Percentiles rank a stretch among this genome's conserved stretches.
Evolutionary conservation across 805 yeast genomes (phyloP).

Genomic region (Barnettozyma populi): DNA sequence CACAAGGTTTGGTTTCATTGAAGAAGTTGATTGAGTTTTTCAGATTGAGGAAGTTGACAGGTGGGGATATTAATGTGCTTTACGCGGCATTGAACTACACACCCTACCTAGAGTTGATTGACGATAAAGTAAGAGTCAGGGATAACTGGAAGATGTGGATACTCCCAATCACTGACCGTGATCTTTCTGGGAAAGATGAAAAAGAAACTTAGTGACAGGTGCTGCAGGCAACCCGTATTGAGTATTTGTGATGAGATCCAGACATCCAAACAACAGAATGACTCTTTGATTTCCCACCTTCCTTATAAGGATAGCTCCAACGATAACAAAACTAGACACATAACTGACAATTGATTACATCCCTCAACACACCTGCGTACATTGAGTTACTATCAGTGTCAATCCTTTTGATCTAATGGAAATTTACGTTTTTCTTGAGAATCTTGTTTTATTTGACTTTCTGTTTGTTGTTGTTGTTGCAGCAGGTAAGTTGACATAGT

Average conservation of each 20-base stretch:
- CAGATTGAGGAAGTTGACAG: conserved; percentile 61
- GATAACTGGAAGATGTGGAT: conserved; percentile 63
- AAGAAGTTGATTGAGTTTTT: conserved; percentile 60
- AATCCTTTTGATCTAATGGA: not conserved
- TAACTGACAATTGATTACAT: not conserved
- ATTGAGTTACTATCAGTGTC: not conserved
- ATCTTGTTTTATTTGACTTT: too few relatives aligned
- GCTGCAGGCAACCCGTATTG: not conserved
- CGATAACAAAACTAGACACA: not conserved
- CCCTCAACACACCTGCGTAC: not conserved
- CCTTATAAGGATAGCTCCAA: not conserved
- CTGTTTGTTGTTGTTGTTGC: not conserved
- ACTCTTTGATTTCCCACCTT: not conserved
- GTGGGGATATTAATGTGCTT: conserved; percentile 42
- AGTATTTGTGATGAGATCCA: not conserved
- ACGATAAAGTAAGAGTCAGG: conserved; percentile 52
- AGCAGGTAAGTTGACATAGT: not conserved
- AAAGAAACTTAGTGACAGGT: conserved; percentile 8
- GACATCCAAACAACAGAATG: not conserved
- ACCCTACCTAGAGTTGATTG: conserved; percentile 26
- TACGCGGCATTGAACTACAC: conserved; percentile 12
- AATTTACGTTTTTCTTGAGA: not conserved
- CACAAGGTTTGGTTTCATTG: conserved; percentile 68
- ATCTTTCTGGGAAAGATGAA: conserved; percentile 41
- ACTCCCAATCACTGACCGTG: conserved; percentile 45